Evolutionary conservation across 805 yeast genomes (phyloP), one percentile per base, ranked within the genome.

Genomic region (Kodamaea kakaduensis): DNA sequence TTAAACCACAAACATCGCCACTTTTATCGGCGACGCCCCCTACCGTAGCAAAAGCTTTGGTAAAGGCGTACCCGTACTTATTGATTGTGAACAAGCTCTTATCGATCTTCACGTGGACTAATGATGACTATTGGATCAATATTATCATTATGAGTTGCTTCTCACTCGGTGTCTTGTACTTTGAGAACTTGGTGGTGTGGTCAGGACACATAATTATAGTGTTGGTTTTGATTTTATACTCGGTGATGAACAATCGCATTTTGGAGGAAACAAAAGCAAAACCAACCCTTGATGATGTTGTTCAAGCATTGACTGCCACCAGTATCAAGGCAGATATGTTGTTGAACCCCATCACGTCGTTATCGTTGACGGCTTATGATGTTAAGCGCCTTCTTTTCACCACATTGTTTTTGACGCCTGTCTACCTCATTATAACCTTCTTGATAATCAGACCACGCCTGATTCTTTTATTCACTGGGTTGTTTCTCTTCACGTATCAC

Each of bases 1-100:
- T 57, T 4, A 51, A 51, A 42, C 68, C 77, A 34, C 65, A 74
- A 41, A 73, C 93, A 1, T 84, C 96, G 3, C 96, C 97, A 1
- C 69, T 93, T 45, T 71, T 87, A 24, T 77, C 87, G 1, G 78
- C 87, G 1, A 93, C 98, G 0, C 97, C 97, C 2, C 93, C 96
- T 2, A 77, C 88, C 1, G 86, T 90, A 9, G 81, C 95, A 19
- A 84, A 85, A 48, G 85, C 93, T 3, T 69, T 90, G 34, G 76
- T 88, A 25, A 72, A 78, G 41, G 77, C 95, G 7, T 89, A 90
- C 55, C 97, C 97, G 2, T 86, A 86, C 53, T 66, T 90, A 27
- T 69, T 84, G 25, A 74, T 84, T 1, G 76, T 80, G 7, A 87
- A 89, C 56, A 77, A 79, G 45, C 43, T 75, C 2, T 66, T 88